Conservation (phyloP, 345 rosid genomes). For the Camelina sativa region DNA sequence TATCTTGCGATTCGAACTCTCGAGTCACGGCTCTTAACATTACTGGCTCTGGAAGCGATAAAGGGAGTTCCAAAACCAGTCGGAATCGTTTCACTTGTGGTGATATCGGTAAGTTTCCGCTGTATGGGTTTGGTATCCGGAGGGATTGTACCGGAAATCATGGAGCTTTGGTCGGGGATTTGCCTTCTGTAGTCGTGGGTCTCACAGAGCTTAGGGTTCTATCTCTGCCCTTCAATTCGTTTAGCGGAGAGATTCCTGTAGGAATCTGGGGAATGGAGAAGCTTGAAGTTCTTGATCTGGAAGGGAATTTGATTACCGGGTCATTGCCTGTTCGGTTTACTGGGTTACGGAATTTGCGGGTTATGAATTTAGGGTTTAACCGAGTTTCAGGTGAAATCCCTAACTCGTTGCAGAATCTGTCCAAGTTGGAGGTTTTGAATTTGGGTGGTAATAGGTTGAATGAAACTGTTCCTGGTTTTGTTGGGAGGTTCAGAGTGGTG, state of each 20-base stretch:
- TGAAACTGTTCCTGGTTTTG: slow-evolving; percentile 72
- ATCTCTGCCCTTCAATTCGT: slow-evolving; percentile 79
- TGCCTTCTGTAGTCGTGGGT: slow-evolving; percentile 56
- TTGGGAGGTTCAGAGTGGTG: slow-evolving; percentile 66
- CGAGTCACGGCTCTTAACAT: slow-evolving; percentile 78
- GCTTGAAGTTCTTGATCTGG: slow-evolving; percentile 88
- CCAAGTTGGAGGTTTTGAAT: slow-evolving; percentile 61
- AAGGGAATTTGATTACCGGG: slow-evolving; percentile 60
- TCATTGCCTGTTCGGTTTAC: slow-evolving; percentile 59
- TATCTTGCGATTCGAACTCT: slow-evolving; percentile 60
- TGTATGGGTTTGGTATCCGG: slow-evolving; percentile 74
- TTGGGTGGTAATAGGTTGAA: slow-evolving; percentile 78
- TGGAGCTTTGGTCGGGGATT: slow-evolving; percentile 65
- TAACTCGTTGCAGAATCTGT: slow-evolving; percentile 45
- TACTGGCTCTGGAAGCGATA: slow-evolving; percentile 55
- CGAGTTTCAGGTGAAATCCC: slow-evolving; percentile 67
- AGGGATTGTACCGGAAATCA: slow-evolving; percentile 56
- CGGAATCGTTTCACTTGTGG: slow-evolving; percentile 53
- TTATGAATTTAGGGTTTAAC: slow-evolving; percentile 85
- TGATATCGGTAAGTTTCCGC: slow-evolving; percentile 62
- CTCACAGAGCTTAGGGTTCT: slow-evolving; percentile 71
- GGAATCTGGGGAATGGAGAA: slow-evolving; percentile 82
- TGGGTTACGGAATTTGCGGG: slow-evolving; percentile 62
- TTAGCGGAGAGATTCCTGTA: slow-evolving; percentile 65
- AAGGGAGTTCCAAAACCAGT: slow-evolving; percentile 51